Conservation (phyloP, 2,329 filamentous ascomycete genomes). For the Diplocarpon mali region DNA sequence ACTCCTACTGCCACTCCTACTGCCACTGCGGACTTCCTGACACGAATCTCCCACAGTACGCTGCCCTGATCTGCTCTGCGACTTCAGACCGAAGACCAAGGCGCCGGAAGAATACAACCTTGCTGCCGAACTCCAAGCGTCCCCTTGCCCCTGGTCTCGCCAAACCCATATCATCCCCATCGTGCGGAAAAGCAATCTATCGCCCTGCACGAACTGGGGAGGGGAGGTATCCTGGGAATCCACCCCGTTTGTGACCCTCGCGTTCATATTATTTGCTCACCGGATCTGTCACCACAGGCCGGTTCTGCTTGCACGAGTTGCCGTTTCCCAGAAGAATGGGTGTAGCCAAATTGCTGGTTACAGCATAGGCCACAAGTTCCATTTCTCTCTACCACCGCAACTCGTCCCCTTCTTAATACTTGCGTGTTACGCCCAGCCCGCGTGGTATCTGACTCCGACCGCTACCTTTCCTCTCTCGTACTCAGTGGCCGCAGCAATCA, state of each 20-base stretch:
- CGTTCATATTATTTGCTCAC: constrained; percentile 1
- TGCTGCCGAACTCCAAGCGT: too few species aligned
- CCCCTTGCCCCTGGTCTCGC: neutral
- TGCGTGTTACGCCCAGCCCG: constrained; percentile 1
- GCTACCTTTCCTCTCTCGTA: too few species aligned
- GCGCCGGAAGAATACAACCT: too few species aligned
- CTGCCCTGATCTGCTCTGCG: neutral
- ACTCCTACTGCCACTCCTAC: too few species aligned
- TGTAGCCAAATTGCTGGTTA: constrained; percentile 21
- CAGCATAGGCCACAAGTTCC: constrained; percentile 25
- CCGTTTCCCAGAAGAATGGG: constrained; percentile 26
- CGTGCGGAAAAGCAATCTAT: neutral
- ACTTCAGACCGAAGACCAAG: neutral
- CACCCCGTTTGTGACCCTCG: neutral
- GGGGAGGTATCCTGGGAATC: neutral
- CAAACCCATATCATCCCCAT: constrained; percentile 2
- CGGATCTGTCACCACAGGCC: constrained; percentile 10
- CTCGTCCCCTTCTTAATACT: too few species aligned
- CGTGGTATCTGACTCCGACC: neutral
- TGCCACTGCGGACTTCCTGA: neutral
- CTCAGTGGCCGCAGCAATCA: too few species aligned
- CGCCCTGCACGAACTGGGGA: neutral
- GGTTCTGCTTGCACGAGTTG: constrained; percentile 17
- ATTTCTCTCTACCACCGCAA: constrained; percentile 18
- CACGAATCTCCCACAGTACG: neutral